These are phyloP conservation scores for Penicillium soppii DNA, from an alignment of 495 filamentous ascomycete species.

Conservation along the genomic window DNA sequence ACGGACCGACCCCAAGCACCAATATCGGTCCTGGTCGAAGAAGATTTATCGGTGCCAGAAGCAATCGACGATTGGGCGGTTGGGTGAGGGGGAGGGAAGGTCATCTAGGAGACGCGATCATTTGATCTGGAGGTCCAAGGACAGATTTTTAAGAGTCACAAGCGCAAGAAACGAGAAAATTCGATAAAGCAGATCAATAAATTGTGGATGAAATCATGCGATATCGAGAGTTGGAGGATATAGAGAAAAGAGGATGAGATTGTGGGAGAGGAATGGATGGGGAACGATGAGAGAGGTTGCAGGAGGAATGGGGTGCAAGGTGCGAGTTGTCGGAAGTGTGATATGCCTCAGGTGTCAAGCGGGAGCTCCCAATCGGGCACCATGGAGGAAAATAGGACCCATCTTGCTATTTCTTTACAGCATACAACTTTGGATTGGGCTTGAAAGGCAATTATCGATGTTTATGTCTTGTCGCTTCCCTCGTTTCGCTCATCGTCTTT, in stretches of 20 bases:
- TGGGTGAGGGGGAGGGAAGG: constrained; percentile 61
- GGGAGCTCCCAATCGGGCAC: constrained; percentile 20
- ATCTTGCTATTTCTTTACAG: neutral
- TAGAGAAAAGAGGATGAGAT: constrained; percentile 16
- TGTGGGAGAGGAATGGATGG: constrained; percentile 22
- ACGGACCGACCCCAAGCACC: constrained; percentile 60
- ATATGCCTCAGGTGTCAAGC: constrained; percentile 23
- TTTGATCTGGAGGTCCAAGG: constrained; percentile 50
- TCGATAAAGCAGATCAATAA: constrained; percentile 21
- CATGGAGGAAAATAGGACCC: neutral
- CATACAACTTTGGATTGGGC: neutral
- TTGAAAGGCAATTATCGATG: no score
- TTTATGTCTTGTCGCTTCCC: neutral
- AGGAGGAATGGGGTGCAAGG: constrained; percentile 26
- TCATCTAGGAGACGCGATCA: constrained; percentile 65
- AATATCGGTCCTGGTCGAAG: constrained; percentile 57
- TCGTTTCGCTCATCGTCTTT: neutral
- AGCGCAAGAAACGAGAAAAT: constrained; percentile 21
- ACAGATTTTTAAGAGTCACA: constrained; percentile 43
- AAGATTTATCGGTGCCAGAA: constrained; percentile 57
- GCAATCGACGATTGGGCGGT: constrained; percentile 62
- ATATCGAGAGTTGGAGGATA: constrained; percentile 9
- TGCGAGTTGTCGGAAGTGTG: constrained; percentile 29
- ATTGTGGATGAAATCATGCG: constrained; percentile 8
- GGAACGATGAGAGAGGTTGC: constrained; percentile 25